A percentile compares a stretch with the other conserved stretches of the same genome.
Evolutionary conservation across 352 stramenopile genomes (phyloP).

Genomic region (Lagenidium giganteum): DNA sequence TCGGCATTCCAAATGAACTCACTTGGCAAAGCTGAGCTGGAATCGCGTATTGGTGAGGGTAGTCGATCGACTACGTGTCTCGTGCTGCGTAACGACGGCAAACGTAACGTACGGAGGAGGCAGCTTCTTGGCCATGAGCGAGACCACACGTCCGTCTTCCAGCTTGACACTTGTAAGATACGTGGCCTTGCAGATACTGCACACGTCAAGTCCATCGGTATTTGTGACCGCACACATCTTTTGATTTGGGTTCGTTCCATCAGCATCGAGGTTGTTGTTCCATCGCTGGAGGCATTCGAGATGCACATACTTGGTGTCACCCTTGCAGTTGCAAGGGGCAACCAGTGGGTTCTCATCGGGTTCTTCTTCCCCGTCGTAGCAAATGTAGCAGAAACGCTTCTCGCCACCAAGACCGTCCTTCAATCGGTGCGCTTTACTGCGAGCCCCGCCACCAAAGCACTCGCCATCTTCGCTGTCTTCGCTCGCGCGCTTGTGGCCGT

Average conservation of each 20-base stretch:
- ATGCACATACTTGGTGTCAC: constrained; percentile 91
- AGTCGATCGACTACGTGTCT: constrained; percentile 75
- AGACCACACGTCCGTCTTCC: constrained; percentile 82
- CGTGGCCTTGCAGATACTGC: constrained; percentile 89
- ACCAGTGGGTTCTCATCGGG: constrained; percentile 83
- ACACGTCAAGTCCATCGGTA: constrained; percentile 83
- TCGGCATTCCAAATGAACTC: constrained; percentile 13
- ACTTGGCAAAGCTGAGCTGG: constrained; percentile 90
- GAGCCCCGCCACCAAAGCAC: constrained; percentile 8
- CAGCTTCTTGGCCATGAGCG: constrained; percentile 83
- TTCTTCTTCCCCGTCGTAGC: constrained; percentile 88
- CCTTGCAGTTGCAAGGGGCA: constrained; percentile 88
- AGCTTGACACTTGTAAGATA: constrained; percentile 88
- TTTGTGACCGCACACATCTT: constrained; percentile 89
- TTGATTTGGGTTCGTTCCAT: constrained; percentile 74
- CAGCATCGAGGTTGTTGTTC: constrained; percentile 86
- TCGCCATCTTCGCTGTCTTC: constrained; percentile 12
- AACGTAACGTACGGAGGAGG: constrained; percentile 89
- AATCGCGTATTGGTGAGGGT: constrained; percentile 90
- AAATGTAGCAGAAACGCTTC: constrained; percentile 91
- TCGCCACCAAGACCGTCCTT: constrained; percentile 34
- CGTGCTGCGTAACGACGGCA: constrained; percentile 88
- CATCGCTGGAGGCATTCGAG: constrained; percentile 90
- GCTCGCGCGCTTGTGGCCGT: constrained; percentile 25
- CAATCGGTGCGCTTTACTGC: constrained; percentile 12